These are phyloP conservation scores for Aspergillus carlsbadensis DNA, from an alignment of 495 filamentous ascomycete genomes.

Conservation along the genomic window DNA sequence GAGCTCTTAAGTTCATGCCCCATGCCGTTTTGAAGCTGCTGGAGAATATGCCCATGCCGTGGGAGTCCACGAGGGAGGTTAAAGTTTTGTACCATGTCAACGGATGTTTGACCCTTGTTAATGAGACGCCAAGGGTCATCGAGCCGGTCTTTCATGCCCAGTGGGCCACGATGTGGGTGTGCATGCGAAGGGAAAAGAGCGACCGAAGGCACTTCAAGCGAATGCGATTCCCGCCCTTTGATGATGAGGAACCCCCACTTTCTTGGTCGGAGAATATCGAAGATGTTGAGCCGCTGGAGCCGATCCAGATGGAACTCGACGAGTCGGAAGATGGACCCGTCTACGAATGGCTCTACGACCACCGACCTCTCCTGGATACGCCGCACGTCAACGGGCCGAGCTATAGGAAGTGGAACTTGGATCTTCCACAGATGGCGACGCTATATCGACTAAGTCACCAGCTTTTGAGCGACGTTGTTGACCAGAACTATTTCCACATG, in stretches of 20 bases:
- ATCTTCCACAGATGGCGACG: conserved; percentile 93
- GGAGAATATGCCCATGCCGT: conserved; percentile 99
- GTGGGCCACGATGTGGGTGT: conserved; percentile 99
- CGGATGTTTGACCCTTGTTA: conserved; percentile 94
- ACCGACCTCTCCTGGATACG: conserved; percentile 87
- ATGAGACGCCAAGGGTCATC: conserved; percentile 95
- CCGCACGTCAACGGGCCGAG: conserved; percentile 94
- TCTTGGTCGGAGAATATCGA: conserved; percentile 99
- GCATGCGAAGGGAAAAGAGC: conserved; percentile 97
- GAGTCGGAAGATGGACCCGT: conserved; percentile 91
- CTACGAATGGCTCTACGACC: conserved; percentile 97
- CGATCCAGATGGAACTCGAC: conserved; percentile 98
- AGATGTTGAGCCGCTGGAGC: conserved; percentile 95
- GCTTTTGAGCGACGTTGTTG: conserved; percentile 86
- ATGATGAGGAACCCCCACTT: conserved; percentile 96
- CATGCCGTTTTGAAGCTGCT: conserved; percentile 98
- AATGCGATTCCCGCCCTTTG: conserved; percentile 98
- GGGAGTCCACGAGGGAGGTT: conserved; percentile 93
- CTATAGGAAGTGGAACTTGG: conserved; percentile 95
- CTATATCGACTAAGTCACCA: conserved; percentile 90
- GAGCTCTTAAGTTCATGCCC: conserved; percentile 98
- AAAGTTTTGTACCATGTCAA: conserved; percentile 99
- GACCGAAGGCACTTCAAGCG: conserved; percentile 96
- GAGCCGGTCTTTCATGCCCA: conserved; percentile 98
- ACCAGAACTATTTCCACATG: conserved; percentile 98